Evolutionary conservation across 2,329 filamentous ascomycete species (phyloP), one percentile per base, ranked within the genome.

Genomic region (Aspergillus quadricinctus): DNA sequence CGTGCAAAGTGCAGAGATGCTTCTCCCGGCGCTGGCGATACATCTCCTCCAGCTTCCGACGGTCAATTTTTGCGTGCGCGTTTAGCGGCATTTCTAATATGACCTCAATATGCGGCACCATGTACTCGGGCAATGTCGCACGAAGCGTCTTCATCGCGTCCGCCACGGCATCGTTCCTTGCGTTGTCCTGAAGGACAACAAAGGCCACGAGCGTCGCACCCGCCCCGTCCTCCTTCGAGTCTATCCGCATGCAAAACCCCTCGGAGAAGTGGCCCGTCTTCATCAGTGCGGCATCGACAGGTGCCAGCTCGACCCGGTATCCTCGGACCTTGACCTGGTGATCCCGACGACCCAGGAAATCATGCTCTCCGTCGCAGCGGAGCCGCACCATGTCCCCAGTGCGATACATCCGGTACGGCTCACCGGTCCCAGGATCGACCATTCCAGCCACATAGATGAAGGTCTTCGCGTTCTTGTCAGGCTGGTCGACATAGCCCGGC

Each of bases 261-360:
- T 66, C 61, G 1, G 57, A 56, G n/a, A 65, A 59, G 3, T 58
- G 54, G 7, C 58, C 57, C 3, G 61, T 62, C 11, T 59, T 46
- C 21, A 60, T 27, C 29, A 66, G 50, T 21, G 43, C 43, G 43
- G 79, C 86, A 70, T 96, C 91, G 61, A 96, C 93, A 59, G 96
- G 92, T 57, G 86, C 87, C 46, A 96, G 84, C 75, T 96, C 92
- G 62, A 96, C 92, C 51, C 92, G 83, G 79, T 95, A 96, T 0
- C 92, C 91, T 49, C 92, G 86, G 61, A 96, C 90, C 78, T 96
- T 96, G 77, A 96, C 88, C 70, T 96, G 91, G 59, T 86, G 81
- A 66, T 96, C 91, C 23, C 83, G 84, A 51, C 92, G 81, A 10
- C 92, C 92, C 4, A 88, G 84, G 66, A 83, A 88, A 62, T 87